Evolutionary conservation across 768 basidiomycete genomes (phyloP).

Genomic region (Lactarius akahatsu): DNA sequence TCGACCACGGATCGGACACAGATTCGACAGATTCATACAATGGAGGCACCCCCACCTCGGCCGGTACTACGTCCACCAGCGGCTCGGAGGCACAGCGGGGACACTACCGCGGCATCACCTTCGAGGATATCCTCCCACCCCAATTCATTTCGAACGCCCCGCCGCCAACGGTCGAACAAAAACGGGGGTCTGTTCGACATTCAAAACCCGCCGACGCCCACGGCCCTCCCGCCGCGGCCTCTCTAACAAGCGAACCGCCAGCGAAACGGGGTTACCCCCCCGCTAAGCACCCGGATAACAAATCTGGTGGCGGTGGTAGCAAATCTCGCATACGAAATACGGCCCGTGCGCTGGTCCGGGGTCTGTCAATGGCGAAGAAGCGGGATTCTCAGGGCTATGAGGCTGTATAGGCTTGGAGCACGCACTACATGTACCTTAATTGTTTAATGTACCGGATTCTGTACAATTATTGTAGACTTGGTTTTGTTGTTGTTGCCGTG

Average conservation of each 20-base stretch:
- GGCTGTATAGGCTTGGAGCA: not conserved
- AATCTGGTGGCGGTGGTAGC: not conserved
- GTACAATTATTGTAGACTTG: not conserved
- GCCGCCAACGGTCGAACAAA: not conserved
- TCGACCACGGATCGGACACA: not conserved
- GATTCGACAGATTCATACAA: not conserved
- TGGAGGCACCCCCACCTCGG: not conserved
- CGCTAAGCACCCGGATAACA: not conserved
- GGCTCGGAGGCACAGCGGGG: not conserved
- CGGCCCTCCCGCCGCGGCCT: not conserved
- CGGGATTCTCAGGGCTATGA: not conserved
- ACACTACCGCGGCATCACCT: constrained; percentile 23
- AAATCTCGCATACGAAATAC: constrained; percentile 2
- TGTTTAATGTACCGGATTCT: not conserved
- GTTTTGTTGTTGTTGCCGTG: not conserved
- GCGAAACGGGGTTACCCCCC: not conserved
- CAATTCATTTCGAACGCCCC: constrained; percentile 20
- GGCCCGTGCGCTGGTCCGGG: constrained; percentile 10
- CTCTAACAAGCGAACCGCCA: not conserved
- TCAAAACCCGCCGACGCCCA: not conserved
- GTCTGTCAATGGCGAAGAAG: constrained; percentile 5
- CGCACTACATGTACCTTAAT: not conserved
- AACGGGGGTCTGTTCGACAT: not conserved
- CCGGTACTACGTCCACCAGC: rapidly evolving
- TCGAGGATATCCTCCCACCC: constrained; percentile 14